Conservation (phyloP, 2,329 filamentous ascomycete genomes). For the Aspergillus ochraceus region DNA sequence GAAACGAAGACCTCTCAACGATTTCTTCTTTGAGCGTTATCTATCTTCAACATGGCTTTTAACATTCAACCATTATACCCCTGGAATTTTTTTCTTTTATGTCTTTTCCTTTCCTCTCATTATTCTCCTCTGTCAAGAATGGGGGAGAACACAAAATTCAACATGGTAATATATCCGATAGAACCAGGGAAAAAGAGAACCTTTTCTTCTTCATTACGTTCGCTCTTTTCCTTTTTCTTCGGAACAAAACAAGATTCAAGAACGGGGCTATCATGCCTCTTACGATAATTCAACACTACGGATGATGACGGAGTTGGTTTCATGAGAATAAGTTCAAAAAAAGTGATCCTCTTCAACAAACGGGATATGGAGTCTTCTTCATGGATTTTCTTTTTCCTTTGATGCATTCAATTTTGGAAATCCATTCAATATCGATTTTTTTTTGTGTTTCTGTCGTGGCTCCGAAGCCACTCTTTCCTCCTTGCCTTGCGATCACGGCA, state of each 20-base stretch:
- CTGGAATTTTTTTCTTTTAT: conserved; percentile 24
- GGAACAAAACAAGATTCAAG: conserved; percentile 1
- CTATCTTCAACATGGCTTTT: conserved; percentile 39
- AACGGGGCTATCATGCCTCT: conserved; percentile 6
- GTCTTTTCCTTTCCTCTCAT: conserved; percentile 13
- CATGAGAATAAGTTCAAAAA: conserved; percentile 14
- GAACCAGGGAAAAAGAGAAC: background rate
- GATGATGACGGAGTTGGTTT: conserved; percentile 26
- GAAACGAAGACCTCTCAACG: conserved; percentile 43
- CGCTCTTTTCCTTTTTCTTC: conserved; percentile 7
- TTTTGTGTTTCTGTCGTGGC: background rate
- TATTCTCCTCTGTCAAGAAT: conserved; percentile 7
- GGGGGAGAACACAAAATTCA: conserved; percentile 17
- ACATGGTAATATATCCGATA: conserved; percentile 21
- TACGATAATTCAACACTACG: conserved; percentile 25
- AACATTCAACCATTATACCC: conserved; percentile 35
- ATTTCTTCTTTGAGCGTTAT: conserved; percentile 41
- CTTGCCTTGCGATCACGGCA: background rate
- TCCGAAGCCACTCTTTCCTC: background rate
- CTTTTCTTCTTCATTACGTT: conserved; percentile 6
- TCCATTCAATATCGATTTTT: conserved; percentile 1
- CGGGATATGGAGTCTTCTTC: conserved; percentile 25
- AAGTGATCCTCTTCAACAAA: conserved; percentile 30
- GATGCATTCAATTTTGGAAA: conserved; percentile 7
- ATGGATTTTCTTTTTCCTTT: conserved; percentile 7